Base-by-base conservation (phyloP, 768 basidiomycete genomes). In the Crassisporium funariophilum region DNA sequence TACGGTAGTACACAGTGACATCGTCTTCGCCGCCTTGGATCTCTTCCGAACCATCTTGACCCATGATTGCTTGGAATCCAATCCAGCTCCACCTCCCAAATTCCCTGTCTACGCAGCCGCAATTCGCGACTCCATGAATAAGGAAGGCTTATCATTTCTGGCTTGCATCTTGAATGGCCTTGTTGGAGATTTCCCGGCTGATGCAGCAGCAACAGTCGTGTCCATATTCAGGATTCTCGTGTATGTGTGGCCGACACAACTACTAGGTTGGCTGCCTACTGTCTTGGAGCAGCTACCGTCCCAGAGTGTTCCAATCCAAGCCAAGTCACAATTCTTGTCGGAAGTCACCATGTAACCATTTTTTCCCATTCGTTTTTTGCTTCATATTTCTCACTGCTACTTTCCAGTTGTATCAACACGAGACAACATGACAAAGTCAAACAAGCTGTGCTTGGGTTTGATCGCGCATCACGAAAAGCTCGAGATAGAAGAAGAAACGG, bases 151-250 rank as follows among this genome's bases (percentile, higher is more conserved):
- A 44, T 78, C 81, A 56, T 74, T 98, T 12, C 62, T 90, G 12
- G 77, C 78, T 11, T 81, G 81, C 52, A 64, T 93, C 21, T 71
- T 98, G 42, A 69, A 76, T 15, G 95, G 97, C 3, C 73, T 98
- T 20, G 83, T 91, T 4, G 84, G 87, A 16, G 86, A 88, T 50
- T 98, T 95, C 63, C 91, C 91, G 3, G 92, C 92, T 61, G 95
- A 98, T 48, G 78, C 84, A 3, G 74, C 83, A 5, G 76, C 87
- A 7, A 63, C 72, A 25, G 84, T 95, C 35, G 82, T 91, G 45
- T 81, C 86, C 2, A 84, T 98, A 50, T 80, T 95, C 64, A 80
- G 90, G 12, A 75, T 79, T 10, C 64, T 93, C 41, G 75, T 84
- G 20, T 67, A 71, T 27, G 59, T 82, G n/a, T 91, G 88, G 83